phyloP scores from a whole-genome alignment of 495 filamentous ascomycete genomes.

The Jackrogersella multiformis region DNA sequence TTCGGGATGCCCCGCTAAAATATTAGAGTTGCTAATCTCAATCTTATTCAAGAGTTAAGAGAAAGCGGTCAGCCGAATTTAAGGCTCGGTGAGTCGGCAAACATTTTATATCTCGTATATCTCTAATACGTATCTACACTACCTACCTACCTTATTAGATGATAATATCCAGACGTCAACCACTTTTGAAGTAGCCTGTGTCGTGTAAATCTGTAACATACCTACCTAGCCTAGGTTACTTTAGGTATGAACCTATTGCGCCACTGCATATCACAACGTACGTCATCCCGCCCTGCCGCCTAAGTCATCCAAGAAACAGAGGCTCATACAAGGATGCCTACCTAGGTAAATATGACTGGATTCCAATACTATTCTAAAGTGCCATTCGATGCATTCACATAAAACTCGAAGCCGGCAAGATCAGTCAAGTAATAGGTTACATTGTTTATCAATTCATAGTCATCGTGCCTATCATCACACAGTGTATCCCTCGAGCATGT shows the following conservation, averaged over 20 bases:
- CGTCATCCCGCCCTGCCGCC: constrained; percentile 23
- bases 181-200: not conserved
- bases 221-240: too few species aligned
- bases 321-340: not conserved
- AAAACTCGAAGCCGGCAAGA: too few species aligned
- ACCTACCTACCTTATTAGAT: too few species aligned
- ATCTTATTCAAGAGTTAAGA: constrained; percentile 23
- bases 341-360: not conserved
- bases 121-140: too few species aligned
- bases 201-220: not conserved
- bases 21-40: constrained; percentile 26
- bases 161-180: not conserved
- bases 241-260: too few species aligned
- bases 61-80: constrained; percentile 29
- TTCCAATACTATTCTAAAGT: not conserved
- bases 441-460: constrained; percentile 1
- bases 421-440: too few species aligned
- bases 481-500: constrained; percentile 6
- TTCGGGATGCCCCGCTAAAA: constrained; percentile 22
- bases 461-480: constrained; percentile 21
- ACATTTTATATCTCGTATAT: not conserved
- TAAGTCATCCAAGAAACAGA: constrained; percentile 3
- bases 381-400: not conserved
- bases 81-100: constrained; percentile 22
- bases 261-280: constrained; percentile 21